Conservation (phyloP, 2,329 filamentous ascomycete species). For the Mycosphaerella arachidis region DNA sequence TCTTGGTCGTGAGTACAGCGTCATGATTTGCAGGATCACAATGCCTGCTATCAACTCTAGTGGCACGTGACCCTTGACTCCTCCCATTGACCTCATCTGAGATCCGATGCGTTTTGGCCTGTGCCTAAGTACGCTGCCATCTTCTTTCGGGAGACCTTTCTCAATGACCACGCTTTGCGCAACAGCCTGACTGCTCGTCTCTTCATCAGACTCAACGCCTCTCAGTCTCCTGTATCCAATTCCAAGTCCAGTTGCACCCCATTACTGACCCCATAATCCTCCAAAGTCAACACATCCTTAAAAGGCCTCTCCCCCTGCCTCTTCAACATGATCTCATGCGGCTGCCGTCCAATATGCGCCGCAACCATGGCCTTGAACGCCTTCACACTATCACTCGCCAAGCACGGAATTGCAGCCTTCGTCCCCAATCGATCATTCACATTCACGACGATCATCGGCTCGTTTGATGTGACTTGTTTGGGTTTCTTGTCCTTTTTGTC, state of each 20-base stretch:
- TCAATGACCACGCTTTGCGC: too few species aligned
- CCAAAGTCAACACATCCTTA: slow-evolving; percentile 81
- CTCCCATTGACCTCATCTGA: too few species aligned
- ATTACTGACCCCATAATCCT: slow-evolving; percentile 91
- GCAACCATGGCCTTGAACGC: slow-evolving; percentile 91
- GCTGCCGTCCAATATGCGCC: slow-evolving; percentile 78
- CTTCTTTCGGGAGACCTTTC: too few species aligned
- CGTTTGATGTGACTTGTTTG: slow-evolving; percentile 40
- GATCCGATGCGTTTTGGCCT: too few species aligned
- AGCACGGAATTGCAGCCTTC: slow-evolving; percentile 88
- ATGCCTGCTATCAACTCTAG: too few species aligned
- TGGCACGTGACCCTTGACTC: too few species aligned
- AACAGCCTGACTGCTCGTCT: too few species aligned
- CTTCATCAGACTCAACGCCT: background rate
- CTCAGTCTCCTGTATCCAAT: slow-evolving; percentile 38
- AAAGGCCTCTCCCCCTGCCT: slow-evolving; percentile 89
- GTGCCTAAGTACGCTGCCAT: too few species aligned
- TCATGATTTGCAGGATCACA: too few species aligned
- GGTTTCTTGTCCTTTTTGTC: slow-evolving; percentile 26
- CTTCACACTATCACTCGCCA: slow-evolving; percentile 76
- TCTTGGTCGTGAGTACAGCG: too few species aligned
- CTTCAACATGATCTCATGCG: slow-evolving; percentile 87
- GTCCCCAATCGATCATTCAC: slow-evolving; percentile 94
- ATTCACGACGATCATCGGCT: slow-evolving; percentile 90
- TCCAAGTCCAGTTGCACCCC: slow-evolving; percentile 62